Evolutionary conservation across 2,329 filamentous ascomycete genomes (phyloP), one percentile per base, ranked within the genome.

Genomic region (Trichoderma harzianum): DNA sequence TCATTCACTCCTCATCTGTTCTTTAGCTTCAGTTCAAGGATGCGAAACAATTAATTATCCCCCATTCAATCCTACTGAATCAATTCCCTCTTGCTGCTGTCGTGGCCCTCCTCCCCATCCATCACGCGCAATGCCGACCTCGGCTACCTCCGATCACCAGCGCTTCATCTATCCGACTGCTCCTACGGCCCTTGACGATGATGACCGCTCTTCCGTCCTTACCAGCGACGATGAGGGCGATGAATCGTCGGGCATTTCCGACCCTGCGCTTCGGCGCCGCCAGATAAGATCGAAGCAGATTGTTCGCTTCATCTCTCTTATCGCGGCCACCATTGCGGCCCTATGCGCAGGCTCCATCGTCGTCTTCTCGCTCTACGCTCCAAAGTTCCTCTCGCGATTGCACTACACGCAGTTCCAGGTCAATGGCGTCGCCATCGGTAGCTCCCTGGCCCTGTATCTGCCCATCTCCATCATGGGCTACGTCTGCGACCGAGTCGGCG

Each of bases 331-430:
- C 34, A 74, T 89, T 18, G 85, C 86, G 18, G 85, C 88, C 16
- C 87, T 98, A 36, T 96, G 93, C 80, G 95, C 94, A 34, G 96
- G 95, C 73, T 97, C 93, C 77, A 93, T 98, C 78, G 94, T 94
- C 64, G 93, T 94, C 63, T 99, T 96, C 84, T 97, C 94, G 43
- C 89, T 99, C 36, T 99, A 98, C 80, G 96, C 93, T 10, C 95
- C 93, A 76, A 86, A 97, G 62, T 94, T 99, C 83, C 93, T 97
- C 80, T 91, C 92, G 70, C 90, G 91, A 58, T 86, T 99, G 66
- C 92, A 90, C 78, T 99, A 98, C 83, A 92, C 91, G 3, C 96
- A 99, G 82, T 88, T 96, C 74, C 93, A 96, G 80, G 94, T 99
- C 82, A 98, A 98, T 81, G 90, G 91, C 61, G 90, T 98, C 60